Evolutionary conservation across 495 filamentous ascomycete species (phyloP), one percentile per base, ranked within the genome.

Genomic region (Neurospora sp.): DNA sequence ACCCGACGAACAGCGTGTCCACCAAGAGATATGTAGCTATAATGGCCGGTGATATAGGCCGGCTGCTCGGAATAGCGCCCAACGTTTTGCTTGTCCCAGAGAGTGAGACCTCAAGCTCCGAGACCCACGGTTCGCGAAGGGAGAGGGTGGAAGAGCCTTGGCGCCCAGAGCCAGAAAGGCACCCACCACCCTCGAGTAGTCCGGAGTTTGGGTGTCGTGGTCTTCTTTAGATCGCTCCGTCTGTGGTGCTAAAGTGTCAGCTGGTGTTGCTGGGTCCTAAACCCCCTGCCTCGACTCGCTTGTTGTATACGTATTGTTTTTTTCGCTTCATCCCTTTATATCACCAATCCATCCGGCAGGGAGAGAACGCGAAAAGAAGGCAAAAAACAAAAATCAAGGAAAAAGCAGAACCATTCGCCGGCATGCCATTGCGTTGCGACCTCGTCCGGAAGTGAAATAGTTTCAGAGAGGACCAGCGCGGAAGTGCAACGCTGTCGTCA

Each of bases 71-170:
- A 65, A 65, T 35, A 35, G 27, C 53, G 27, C 53, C 27, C 27
- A 65, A 65, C 27, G 14, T 65, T 35, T 27, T 65, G 53, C 27
- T 65, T 16, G 53, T 37, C 14, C 53, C 12, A 37, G 27, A 18
- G 27, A 37, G 27, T 35, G 14, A 65, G 53, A 65, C 6, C 53
- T 31, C 22, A 7, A 65, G 76, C 39, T 61, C 70, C 42, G 37
- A 71, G 69, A 74, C 74, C 73, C 69, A 71, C 27, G 68, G 71
- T 73, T 37, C 53, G 53, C 53, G 10, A 35, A 65, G 27, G 27
- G 27, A 31, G 27, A 31, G 27, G 27, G 27, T 31, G 27, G 27
- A 31, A 31, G 27, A 31, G 27, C 27, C 27, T 31, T 31, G 27
- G 27, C 27, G 27, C 27, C 27, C 27, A 31, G 27, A 31, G 27